Percentiles rank a stretch among this genome's conserved stretches.
Conservation (phyloP, 108 stramenopile species). For the Cyclotella distinguenda region DNA sequence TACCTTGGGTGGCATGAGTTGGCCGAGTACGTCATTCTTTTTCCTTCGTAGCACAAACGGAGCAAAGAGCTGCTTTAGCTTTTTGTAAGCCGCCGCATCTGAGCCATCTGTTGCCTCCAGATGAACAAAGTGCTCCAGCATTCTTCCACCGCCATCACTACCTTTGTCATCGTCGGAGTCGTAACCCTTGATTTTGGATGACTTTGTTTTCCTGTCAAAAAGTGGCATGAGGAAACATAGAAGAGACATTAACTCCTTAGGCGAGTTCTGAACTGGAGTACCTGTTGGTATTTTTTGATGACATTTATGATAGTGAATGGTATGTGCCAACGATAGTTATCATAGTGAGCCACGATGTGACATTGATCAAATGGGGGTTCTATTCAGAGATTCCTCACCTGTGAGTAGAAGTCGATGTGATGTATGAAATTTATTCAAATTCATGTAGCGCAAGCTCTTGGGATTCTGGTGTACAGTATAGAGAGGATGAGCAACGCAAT, state of each 20-base stretch:
- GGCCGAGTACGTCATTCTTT: conserved; percentile 84
- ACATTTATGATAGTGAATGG: neutral
- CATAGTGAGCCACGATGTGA: too few species aligned
- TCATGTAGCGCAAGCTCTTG: conserved; percentile 67
- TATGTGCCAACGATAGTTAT: neutral
- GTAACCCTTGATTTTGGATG: conserved; percentile 28
- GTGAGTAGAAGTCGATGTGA: conserved; percentile 72
- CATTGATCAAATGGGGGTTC: too few species aligned
- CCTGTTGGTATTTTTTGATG: too few species aligned
- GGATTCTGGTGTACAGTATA: conserved; percentile 39
- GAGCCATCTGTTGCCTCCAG: conserved; percentile 44
- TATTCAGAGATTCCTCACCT: conserved; percentile 49
- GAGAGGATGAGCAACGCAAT: neutral
- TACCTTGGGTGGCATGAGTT: conserved; percentile 80
- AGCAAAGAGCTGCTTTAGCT: conserved; percentile 85
- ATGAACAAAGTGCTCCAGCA: conserved; percentile 83
- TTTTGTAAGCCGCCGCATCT: conserved; percentile 58
- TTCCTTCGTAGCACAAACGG: conserved; percentile 90
- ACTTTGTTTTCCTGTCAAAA: conserved; percentile 51
- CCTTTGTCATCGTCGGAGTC: conserved; percentile 55
- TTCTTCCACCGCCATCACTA: conserved; percentile 62
- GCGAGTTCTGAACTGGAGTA: conserved; percentile 79
- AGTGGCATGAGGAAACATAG: conserved; percentile 88
- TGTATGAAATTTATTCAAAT: conserved; percentile 64
- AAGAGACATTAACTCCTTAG: conserved; percentile 82